These are phyloP conservation scores for Psilocybe subaeruginosa DNA, from an alignment of 768 basidiomycete species.

Conservation along the genomic window DNA sequence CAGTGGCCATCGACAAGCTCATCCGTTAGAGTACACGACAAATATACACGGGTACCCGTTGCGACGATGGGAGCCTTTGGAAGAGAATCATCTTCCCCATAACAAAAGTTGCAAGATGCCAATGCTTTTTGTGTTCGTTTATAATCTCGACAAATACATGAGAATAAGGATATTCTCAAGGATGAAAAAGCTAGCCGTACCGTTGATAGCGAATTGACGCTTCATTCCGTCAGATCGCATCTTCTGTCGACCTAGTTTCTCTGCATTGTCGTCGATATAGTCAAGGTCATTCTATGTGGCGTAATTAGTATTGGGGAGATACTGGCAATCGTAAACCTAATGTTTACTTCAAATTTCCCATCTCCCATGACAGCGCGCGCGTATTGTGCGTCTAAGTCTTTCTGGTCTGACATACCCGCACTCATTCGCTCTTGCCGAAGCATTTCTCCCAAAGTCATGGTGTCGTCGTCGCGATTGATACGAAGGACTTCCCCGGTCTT, in stretches of 20 bases:
- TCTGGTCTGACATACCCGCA: slow-evolving; percentile 89
- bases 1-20: slow-evolving; percentile 94
- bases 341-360: slow-evolving; percentile 77
- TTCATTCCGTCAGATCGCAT: slow-evolving; percentile 98
- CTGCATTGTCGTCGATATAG: slow-evolving; percentile 97
- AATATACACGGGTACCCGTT: slow-evolving; percentile 87
- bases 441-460: slow-evolving; percentile 85
- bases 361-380: slow-evolving; percentile 88
- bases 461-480: slow-evolving; percentile 91
- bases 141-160: slow-evolving; percentile 62
- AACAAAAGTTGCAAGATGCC: slow-evolving; percentile 86
- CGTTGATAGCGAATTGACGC: slow-evolving; percentile 94
- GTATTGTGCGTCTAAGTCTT: slow-evolving; percentile 88
- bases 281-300: slow-evolving; percentile 78
- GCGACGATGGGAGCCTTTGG: slow-evolving; percentile 90
- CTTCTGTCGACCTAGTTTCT: slow-evolving; percentile 88
- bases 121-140: slow-evolving; percentile 92
- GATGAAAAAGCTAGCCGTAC: slow-evolving; percentile 42
- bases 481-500: slow-evolving; percentile 91
- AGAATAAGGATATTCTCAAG: not conserved
- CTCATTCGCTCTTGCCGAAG: slow-evolving; percentile 91
- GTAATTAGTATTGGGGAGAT: not conserved
- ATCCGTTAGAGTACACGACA: slow-evolving; percentile 87
- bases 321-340: not conserved
- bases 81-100: slow-evolving; percentile 87